phyloP scores from a whole-genome alignment of 73 alveolate genomes.

The Symbiodinium pilosum region DNA sequence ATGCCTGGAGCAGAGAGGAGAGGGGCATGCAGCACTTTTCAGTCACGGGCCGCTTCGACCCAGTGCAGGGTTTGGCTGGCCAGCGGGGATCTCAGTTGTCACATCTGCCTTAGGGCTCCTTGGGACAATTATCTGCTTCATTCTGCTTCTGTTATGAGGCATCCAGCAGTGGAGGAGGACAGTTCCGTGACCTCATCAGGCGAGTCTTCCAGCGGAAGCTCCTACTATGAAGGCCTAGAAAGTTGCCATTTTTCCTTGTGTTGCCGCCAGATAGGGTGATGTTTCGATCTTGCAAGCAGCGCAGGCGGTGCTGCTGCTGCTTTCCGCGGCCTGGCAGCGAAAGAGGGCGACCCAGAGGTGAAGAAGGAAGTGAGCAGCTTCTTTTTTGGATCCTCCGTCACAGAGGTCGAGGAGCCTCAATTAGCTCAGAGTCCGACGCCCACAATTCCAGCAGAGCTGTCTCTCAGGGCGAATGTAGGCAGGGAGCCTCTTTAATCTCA shows the following conservation, averaged over 20 bases:
- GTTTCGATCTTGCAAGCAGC: not conserved
- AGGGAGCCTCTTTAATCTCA: not conserved
- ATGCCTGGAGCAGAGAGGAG: too few species aligned
- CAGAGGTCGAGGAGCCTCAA: conserved; percentile 44
- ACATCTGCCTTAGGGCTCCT: too few species aligned
- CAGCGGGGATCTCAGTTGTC: not conserved
- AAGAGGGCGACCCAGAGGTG: conserved; percentile 60
- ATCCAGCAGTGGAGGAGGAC: conserved; percentile 35
- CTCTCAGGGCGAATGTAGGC: not conserved
- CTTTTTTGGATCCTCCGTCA: conserved; percentile 39
- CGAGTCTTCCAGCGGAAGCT: conserved; percentile 7
- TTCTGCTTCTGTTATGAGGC: not conserved
- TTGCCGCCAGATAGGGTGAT: conserved; percentile 38
- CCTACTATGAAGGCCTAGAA: not conserved
- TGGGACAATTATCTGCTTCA: too few species aligned
- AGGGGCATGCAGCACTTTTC: too few species aligned
- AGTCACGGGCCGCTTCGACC: too few species aligned
- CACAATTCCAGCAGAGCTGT: not conserved
- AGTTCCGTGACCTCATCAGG: conserved; percentile 33
- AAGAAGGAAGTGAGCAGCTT: conserved; percentile 30
- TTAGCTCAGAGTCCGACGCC: conserved; percentile 46
- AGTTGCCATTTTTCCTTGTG: conserved; percentile 15
- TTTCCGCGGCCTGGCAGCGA: conserved; percentile 49
- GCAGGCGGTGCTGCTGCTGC: not conserved
- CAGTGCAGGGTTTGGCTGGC: not conserved